These are phyloP conservation scores for Metarhizium robertsii DNA, from an alignment of 2,329 filamentous ascomycete genomes.

Conservation along the genomic window DNA sequence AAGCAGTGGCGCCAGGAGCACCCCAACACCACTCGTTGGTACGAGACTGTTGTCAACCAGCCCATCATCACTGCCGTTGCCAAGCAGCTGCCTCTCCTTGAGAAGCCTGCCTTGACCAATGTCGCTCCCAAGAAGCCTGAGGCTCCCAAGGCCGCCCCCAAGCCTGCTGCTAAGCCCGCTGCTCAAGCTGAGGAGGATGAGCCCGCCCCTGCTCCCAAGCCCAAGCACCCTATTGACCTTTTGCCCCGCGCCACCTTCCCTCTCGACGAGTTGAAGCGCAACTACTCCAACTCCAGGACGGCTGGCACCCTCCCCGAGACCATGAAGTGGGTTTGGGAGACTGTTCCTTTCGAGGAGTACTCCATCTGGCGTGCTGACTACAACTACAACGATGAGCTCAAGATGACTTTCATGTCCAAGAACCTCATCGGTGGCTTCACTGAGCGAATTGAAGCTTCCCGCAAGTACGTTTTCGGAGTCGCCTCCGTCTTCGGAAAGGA, in stretches of 20 bases:
- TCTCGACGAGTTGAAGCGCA: conserved; percentile 97
- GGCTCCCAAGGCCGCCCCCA: conserved; percentile 58
- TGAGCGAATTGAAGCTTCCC: conserved; percentile 88
- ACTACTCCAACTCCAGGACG: conserved; percentile 95
- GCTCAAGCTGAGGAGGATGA: conserved; percentile 30
- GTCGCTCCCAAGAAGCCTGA: conserved; percentile 69
- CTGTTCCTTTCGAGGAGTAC: conserved; percentile 89
- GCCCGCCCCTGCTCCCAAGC: conserved; percentile 61
- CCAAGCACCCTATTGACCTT: conserved; percentile 90
- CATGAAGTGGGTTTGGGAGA: conserved; percentile 92
- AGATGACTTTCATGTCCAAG: conserved; percentile 95
- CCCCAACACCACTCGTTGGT: conserved; percentile 90
- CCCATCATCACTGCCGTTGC: conserved; percentile 77
- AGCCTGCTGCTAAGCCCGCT: conserved; percentile 34
- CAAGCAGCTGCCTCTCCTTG: conserved; percentile 67
- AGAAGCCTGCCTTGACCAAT: conserved; percentile 67
- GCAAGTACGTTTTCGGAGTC: conserved; percentile 95
- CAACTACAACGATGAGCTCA: conserved; percentile 99
- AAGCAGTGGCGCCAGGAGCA: conserved; percentile 75
- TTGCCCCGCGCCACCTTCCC: conserved; percentile 72
- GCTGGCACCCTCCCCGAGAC: conserved; percentile 52
- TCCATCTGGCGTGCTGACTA: conserved; percentile 90
- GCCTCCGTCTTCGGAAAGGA: conserved; percentile 80
- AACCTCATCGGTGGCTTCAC: conserved; percentile 99
- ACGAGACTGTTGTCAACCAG: conserved; percentile 87